Conservation (phyloP, 306 rosid species). For the Sicyos edulis region DNA sequence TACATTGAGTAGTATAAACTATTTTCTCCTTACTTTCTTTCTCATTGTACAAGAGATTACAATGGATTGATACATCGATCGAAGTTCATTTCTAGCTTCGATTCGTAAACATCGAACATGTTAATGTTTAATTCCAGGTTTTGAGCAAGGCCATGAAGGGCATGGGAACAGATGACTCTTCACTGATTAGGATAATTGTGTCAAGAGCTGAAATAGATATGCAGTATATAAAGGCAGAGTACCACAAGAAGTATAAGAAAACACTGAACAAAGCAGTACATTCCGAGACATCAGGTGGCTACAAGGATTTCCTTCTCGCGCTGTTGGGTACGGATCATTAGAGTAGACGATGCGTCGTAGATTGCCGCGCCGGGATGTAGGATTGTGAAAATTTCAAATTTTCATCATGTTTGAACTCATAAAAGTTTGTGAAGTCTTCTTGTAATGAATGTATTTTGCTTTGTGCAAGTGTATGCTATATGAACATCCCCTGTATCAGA, state of each 20-base stretch:
- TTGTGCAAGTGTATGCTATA: neutral
- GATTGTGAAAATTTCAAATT: too few species aligned
- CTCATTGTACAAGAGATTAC: too few species aligned
- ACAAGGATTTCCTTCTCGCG: conserved; percentile 57
- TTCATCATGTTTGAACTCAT: too few species aligned
- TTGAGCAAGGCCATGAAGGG: conserved; percentile 68
- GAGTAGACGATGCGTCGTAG: neutral
- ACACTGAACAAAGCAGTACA: conserved; percentile 57
- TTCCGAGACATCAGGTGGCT: conserved; percentile 72
- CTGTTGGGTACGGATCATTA: conserved; percentile 37
- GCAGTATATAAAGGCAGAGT: conserved; percentile 65
- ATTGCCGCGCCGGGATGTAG: neutral
- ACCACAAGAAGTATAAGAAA: conserved; percentile 49
- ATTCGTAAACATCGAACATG: neutral
- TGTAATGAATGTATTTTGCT: too few species aligned
- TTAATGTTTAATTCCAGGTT: conserved; percentile 28
- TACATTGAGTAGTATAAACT: too few species aligned
- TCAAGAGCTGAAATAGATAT: conserved; percentile 68
- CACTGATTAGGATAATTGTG: conserved; percentile 52
- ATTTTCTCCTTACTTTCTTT: too few species aligned
- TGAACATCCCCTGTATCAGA: neutral
- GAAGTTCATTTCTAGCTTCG: too few species aligned
- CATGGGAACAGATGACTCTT: conserved; percentile 59
- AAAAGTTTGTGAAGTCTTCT: too few species aligned
- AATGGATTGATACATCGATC: too few species aligned